phyloP scores from a whole-genome alignment of 441 rosid species.

The Gossypium lobatum region DNA sequence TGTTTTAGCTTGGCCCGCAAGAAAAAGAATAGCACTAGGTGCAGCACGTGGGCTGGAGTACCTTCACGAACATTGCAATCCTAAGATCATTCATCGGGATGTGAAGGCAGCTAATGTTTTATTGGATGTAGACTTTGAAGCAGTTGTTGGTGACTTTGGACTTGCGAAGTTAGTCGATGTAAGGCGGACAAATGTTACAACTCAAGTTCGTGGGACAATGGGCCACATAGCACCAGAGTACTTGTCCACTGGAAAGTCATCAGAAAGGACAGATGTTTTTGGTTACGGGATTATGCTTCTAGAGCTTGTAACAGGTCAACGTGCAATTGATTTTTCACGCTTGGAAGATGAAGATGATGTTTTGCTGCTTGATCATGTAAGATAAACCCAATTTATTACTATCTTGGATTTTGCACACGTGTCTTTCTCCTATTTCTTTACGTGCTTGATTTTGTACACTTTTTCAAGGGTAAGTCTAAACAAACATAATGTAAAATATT shows the following conservation, averaged over 20 bases:
- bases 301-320: constrained; percentile 95
- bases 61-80: constrained; percentile 94
- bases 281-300: constrained; percentile 93
- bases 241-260: constrained; percentile 89
- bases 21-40: constrained; percentile 80
- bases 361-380: constrained; percentile 86
- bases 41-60: constrained; percentile 89
- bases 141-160: constrained; percentile 96
- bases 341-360: constrained; percentile 92
- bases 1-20: constrained; percentile 64
- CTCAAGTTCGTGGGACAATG: constrained; percentile 96
- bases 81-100: constrained; percentile 91
- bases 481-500: too few relatives aligned
- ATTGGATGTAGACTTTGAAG: constrained; percentile 87
- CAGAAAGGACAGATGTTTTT: constrained; percentile 88
- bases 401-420: too few relatives aligned
- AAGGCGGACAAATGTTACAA: constrained; percentile 73
- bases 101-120: constrained; percentile 93
- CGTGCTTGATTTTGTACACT: too few relatives aligned
- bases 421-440: too few relatives aligned
- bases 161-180: constrained; percentile 87
- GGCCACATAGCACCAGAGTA: constrained; percentile 98
- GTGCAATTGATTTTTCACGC: constrained; percentile 93
- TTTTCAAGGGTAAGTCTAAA: too few relatives aligned
- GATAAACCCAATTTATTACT: constrained; percentile 11